phyloP scores from a whole-genome alignment of 2,329 filamentous ascomycete species.

The Penicillium sp. region DNA sequence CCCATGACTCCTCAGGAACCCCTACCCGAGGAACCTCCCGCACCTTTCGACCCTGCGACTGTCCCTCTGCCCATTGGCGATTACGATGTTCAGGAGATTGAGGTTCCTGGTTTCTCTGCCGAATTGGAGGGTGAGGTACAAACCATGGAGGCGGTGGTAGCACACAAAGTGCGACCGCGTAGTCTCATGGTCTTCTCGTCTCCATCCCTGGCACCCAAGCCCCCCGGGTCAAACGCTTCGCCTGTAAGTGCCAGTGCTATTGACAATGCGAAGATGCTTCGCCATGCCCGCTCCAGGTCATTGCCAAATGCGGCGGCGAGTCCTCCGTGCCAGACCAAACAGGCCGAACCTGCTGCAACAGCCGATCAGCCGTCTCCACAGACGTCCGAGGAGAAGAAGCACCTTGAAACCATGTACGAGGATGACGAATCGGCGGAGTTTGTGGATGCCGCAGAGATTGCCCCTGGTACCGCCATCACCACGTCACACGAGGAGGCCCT shows the following conservation, averaged over 20 bases:
- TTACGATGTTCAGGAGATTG: conserved; percentile 64
- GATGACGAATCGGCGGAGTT: conserved; percentile 33
- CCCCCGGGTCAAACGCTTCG: conserved; percentile 29
- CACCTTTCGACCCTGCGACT: conserved; percentile 32
- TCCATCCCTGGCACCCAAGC: conserved; percentile 31
- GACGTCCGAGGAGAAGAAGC: conserved; percentile 33
- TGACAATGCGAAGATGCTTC: conserved; percentile 28
- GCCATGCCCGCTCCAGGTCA: conserved; percentile 51
- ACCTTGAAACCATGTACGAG: conserved; percentile 44
- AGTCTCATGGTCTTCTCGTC: conserved; percentile 47
- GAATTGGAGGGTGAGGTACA: conserved; percentile 61
- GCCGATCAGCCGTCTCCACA: conserved; percentile 28
- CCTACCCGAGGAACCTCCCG: conserved; percentile 8
- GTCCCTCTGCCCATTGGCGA: conserved; percentile 36
- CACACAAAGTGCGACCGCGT: conserved; percentile 45
- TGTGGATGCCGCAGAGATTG: conserved; percentile 23
- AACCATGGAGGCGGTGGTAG: conserved; percentile 41
- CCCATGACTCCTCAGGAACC: conserved; percentile 22
- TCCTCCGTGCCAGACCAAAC: conserved; percentile 13
- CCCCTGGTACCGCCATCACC: conserved; percentile 24
- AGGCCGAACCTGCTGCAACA: conserved; percentile 10
- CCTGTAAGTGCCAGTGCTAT: conserved; percentile 29
- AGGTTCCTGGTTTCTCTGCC: conserved; percentile 68
- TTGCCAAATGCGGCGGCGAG: conserved; percentile 47
- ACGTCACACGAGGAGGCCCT: conserved; percentile 11